Evolutionary conservation across 2,329 filamentous ascomycete genomes (phyloP), one percentile per base, ranked within the genome.

Genomic region (Tetracladium maxilliforme): DNA sequence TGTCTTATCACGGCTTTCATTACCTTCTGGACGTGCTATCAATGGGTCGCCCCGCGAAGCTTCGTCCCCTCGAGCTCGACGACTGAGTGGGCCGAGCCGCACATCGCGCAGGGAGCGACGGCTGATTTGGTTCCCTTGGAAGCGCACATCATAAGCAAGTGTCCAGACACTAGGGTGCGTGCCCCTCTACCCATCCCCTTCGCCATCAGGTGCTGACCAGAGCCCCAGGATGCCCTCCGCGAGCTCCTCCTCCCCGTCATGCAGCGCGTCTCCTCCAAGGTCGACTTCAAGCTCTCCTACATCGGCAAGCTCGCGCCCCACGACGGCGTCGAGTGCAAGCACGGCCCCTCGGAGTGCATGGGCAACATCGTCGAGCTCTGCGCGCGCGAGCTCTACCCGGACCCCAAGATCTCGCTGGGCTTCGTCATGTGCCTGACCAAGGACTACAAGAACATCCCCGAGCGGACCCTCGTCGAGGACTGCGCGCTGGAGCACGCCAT

Each of bases 81-180:
- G n/a, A n/a, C n/a, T 19, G 18, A 11, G 18, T 19, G 9, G 9
- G 18, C 9, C 11, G 18, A 9, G 18, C 18, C 18, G 18, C 9
- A 9, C 18, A 9, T 9, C 9, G 18, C 18, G 18, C 18, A 9
- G 9, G 18, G 9, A 9, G 18, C 18, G 9, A 11, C 9, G 18
- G 18, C 18, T 19, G 33, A 32, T 22, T 51, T 60, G 30, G 77
- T 95, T 5, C 79, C 83, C 4, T 54, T 98, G 3, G 90, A 98
- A 48, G 81, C 83, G 28, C 87, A 95, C 49, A 90, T 95, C 40
- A 98, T 95, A 76, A 81, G 74, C 54, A 94, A 95, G 61, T 98
- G 90, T 43, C 86, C 87, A 1, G 90, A 98, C 51, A 84, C 90
- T 3, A 66, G 64, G 48, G 64, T 68, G 42, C 8, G 52, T 32